Evolutionary conservation across 176 grass and related monocot species (phyloP).

Genomic region (Oryza meyeriana): DNA sequence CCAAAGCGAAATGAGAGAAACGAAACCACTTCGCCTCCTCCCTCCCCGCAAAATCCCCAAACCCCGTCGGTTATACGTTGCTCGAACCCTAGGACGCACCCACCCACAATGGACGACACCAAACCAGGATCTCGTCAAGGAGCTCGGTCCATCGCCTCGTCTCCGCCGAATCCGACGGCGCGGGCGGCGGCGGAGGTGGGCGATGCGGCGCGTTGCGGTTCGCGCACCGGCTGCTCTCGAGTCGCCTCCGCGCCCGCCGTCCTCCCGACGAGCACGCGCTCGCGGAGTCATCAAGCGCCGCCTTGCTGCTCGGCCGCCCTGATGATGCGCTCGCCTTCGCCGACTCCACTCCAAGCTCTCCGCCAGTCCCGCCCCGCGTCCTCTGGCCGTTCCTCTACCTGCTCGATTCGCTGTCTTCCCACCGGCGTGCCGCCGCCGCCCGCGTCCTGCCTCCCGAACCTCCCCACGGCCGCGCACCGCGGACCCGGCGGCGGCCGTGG

Average conservation of each 20-base stretch:
- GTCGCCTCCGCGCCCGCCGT: conserved; percentile 66
- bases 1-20: neutral
- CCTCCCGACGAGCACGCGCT: conserved; percentile 79
- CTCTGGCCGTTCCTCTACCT: conserved; percentile 93
- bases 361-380: conserved; percentile 52
- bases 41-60: conserved; percentile 26
- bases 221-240: conserved; percentile 76
- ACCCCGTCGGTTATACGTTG: no score
- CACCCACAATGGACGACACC: conserved; percentile 68
- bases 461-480: conserved; percentile 23
- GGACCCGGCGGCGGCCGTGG: neutral
- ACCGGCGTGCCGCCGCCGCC: conserved; percentile 38
- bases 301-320: conserved; percentile 59
- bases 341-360: conserved; percentile 88
- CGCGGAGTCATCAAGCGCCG: conserved; percentile 84
- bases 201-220: conserved; percentile 56
- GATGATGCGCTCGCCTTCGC: conserved; percentile 77
- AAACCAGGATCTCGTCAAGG: conserved; percentile 84
- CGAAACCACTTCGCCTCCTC: neutral
- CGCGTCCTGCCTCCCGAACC: conserved; percentile 31
- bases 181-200: neutral
- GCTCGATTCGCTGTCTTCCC: conserved; percentile 80
- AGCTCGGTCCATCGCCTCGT: conserved; percentile 75
- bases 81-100: conserved; percentile 57
- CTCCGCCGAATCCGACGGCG: conserved; percentile 37